phyloP scores from a whole-genome alignment of 108 stramenopile species.

The Conticribra guillardii region DNA sequence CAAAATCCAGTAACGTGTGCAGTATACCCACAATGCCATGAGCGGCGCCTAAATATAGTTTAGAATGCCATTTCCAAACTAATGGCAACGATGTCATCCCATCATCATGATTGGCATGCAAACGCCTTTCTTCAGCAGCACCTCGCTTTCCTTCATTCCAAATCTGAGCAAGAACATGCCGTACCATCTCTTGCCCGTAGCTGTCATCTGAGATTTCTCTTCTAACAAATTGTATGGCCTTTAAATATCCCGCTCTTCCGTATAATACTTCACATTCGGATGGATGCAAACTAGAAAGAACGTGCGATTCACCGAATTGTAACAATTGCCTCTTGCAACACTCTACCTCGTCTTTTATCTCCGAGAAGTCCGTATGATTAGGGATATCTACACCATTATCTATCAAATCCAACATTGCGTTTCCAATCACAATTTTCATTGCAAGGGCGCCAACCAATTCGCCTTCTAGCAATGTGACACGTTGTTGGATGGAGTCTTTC shows the following conservation, averaged over 20 bases:
- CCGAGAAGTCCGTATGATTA: neutral
- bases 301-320: constrained; percentile 1
- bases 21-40: constrained; percentile 65
- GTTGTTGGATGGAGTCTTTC: neutral
- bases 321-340: neutral
- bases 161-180: constrained; percentile 17
- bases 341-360: neutral
- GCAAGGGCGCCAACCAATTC: constrained; percentile 27
- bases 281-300: neutral
- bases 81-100: constrained; percentile 27
- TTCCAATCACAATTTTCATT: constrained; percentile 17
- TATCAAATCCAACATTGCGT: constrained; percentile 6
- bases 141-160: constrained; percentile 26
- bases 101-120: no score
- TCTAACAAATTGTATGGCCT: constrained; percentile 43
- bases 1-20: constrained; percentile 43
- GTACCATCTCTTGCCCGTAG: constrained; percentile 16
- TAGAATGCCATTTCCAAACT: constrained; percentile 54
- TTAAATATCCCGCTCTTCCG: constrained; percentile 46
- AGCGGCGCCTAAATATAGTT: constrained; percentile 62
- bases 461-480: constrained; percentile 37
- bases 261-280: constrained; percentile 44
- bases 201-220: neutral
- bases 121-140: constrained; percentile 10
- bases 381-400: neutral